These are phyloP conservation scores for Calocybe cyanea DNA, from an alignment of 768 basidiomycete genomes.

Conservation along the genomic window DNA sequence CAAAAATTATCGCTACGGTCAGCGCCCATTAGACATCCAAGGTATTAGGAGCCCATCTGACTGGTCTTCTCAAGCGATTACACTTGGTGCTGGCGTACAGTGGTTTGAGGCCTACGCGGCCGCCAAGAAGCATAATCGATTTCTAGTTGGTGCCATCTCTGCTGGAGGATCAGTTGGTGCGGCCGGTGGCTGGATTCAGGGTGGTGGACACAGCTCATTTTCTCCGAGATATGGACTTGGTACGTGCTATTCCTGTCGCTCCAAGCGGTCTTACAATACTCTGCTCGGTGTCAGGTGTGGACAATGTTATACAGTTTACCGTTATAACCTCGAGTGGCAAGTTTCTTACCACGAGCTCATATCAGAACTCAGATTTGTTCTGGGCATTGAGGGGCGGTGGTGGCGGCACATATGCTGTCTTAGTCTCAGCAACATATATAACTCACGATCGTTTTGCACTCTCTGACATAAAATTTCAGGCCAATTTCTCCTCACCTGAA, in stretches of 20 bases:
- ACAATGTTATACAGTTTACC: too few species aligned
- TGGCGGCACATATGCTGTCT: constrained; percentile 32
- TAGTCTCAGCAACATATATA: constrained; percentile 5
- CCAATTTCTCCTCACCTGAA: constrained; percentile 1
- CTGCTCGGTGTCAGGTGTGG: constrained; percentile 35
- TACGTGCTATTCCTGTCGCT: not conserved
- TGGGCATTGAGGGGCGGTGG: too few species aligned
- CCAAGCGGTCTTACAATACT: constrained; percentile 25
- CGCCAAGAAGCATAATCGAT: constrained; percentile 23
- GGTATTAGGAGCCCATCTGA: not conserved
- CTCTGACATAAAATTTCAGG: not conserved
- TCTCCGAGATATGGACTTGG: constrained; percentile 35
- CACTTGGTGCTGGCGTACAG: constrained; percentile 31
- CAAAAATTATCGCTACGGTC: constrained; percentile 2
- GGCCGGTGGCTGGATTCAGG: constrained; percentile 38
- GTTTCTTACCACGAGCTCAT: constrained; percentile 32
- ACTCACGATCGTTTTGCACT: too few species aligned
- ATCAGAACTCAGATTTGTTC: too few species aligned
- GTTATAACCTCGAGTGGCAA: constrained; percentile 35
- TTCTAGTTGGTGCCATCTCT: constrained; percentile 36
- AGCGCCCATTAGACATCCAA: not conserved
- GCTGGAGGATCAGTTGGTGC: constrained; percentile 35
- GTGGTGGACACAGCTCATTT: constrained; percentile 36
- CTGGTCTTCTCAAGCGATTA: constrained; percentile 13
- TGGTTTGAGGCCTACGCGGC: constrained; percentile 34